Base-by-base conservation (phyloP, 345 rosid genomes). In the Erucastrum elatum region DNA sequence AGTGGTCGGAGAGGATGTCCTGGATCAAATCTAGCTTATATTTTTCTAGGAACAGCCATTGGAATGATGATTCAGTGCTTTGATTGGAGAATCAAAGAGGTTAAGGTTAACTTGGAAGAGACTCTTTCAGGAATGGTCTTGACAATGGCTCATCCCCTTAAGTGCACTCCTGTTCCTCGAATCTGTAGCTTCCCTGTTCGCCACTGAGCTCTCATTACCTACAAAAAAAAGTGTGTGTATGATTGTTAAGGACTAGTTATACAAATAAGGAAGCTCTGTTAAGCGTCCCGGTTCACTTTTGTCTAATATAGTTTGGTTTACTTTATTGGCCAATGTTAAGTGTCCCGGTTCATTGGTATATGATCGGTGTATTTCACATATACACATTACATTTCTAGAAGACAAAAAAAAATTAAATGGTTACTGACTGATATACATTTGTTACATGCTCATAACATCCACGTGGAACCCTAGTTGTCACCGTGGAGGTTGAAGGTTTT, bases 1-100 rank as follows among this genome's bases (percentile, higher is more conserved):
- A 76, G 86, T 30, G 93, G 91, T 61, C 83, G 89, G 77, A 84
- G 94, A 83, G 84, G 84, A 2, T 89, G 91, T 72, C 60, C 60
- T 53, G 60, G 60, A 16, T 15, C 25, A 5, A 66, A 87, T 21
- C 30, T 88, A 5, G 93, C 93, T 60, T 41, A 76, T 8, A 10
- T 76, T 27, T 17, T 76, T 76, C 10, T 76, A 2, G 74, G 33
- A 76, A 76, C 74, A 8, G 71, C 66, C 0, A 2, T 75, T 27
- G 78, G 72, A 13, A 15, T 75, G 80, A 87, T 83, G 58, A 81
- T 85, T 39, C 79, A 76, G 27, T 33, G 79, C 8, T 76, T 76
- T 68, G 79, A 67, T 0, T 68, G 82, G 93, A 70, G 86, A 87
- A 13, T 88, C 84, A 46, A 77, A 53, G 26, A 79, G 83, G 30